phyloP scores from a whole-genome alignment of 2,329 filamentous ascomycete genomes.

The Clarireedia paspali region DNA sequence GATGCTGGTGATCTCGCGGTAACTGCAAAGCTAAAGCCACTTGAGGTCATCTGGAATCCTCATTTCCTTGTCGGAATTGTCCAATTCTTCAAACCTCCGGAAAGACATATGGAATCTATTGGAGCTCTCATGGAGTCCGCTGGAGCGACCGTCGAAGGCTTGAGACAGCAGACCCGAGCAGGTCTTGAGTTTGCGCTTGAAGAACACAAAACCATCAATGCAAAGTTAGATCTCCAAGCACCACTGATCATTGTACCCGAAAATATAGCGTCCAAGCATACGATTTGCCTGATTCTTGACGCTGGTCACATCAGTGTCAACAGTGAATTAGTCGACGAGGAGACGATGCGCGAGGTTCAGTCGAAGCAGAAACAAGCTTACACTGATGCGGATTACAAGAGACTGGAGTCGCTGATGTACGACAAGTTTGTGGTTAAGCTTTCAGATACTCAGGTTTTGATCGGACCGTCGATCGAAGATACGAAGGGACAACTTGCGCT shows the following conservation, averaged over 20 bases:
- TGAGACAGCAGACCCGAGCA: constrained; percentile 90
- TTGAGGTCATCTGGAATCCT: constrained; percentile 97
- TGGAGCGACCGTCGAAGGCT: constrained; percentile 87
- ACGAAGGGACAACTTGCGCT: constrained; percentile 74
- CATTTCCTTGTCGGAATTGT: constrained; percentile 84
- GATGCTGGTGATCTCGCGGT: constrained; percentile 85
- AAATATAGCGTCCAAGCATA: constrained; percentile 72
- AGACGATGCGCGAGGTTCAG: constrained; percentile 84
- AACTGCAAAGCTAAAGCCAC: constrained; percentile 83
- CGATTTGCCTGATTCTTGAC: constrained; percentile 88
- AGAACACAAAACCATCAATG: constrained; percentile 97
- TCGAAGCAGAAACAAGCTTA: constrained; percentile 83
- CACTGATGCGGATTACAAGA: constrained; percentile 80
- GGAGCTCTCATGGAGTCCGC: constrained; percentile 91
- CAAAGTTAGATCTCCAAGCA: constrained; percentile 88
- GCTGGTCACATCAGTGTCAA: constrained; percentile 92
- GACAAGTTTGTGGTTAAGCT: constrained; percentile 93
- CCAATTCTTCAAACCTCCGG: constrained; percentile 93
- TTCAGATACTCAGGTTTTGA: constrained; percentile 89
- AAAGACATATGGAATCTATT: constrained; percentile 98
- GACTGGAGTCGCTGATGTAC: constrained; percentile 90
- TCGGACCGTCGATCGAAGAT: constrained; percentile 85
- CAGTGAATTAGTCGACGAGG: constrained; percentile 86
- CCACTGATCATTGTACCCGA: constrained; percentile 95
- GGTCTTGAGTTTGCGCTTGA: constrained; percentile 93